Evolutionary conservation across 495 filamentous ascomycete species (phyloP), one percentile per base, ranked within the genome.

Genomic region (Aspergillus asperescens): DNA sequence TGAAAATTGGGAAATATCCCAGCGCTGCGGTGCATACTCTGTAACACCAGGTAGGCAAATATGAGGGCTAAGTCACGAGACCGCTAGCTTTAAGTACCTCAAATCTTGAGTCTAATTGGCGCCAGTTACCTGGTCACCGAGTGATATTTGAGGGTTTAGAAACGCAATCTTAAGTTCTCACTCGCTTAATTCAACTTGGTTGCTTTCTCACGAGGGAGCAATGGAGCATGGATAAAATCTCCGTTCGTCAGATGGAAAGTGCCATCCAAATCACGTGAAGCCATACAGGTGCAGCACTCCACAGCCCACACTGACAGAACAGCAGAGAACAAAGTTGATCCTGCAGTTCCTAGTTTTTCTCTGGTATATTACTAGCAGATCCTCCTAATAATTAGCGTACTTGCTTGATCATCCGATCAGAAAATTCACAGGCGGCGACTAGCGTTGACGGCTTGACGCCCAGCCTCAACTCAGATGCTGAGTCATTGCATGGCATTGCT

Each of bases 401-500:
- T 42, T 31, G 19, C 9, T 12, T 16, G 44, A 25, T 47, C 44
- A 47, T n/a, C 41, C 8, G 48, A 51, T 51, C 48, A 51, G 38
- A 42, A 10, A 25, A 50, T 25, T 42, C 19, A n/a, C 24, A 46
- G 28, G 12, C 28, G 7, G 10, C 27, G 10, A 34, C 43, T 46
- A 46, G 8, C 7, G 19, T 24, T 20, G 15, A 18, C 20, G 32
- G 22, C n/a, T 8, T 16, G 23, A n/a, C 24, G 24, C 41, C 24
- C 1, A 15, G 2, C 41, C 24, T 7, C 13, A n/a, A 15, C 12
- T 8, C 4, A 25, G 43, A 12, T 35, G 55, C 44, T 58, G 44
- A 53, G 55, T 58, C 44, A 58, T 32, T 41, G 7, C 38, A 58
- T 58, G 55, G 52, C 54, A 58, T 58, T 41, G 51, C 18, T n/a